phyloP scores from a whole-genome alignment of 345 rosid species.

The Orychophragmus violaceus region DNA sequence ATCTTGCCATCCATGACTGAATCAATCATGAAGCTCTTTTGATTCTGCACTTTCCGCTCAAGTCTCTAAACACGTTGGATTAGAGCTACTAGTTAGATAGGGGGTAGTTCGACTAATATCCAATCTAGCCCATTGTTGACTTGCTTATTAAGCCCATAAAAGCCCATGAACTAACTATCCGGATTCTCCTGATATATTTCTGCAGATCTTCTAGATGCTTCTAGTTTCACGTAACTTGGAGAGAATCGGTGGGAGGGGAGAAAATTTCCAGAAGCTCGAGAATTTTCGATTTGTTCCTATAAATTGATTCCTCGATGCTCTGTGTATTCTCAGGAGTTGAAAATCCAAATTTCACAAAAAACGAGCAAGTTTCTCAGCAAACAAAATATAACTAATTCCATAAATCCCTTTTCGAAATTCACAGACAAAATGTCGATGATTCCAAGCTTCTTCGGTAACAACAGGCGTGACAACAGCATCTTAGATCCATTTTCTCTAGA shows the following conservation, averaged over 20 bases:
- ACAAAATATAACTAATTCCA: not conserved
- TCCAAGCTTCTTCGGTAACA: conserved; percentile 39
- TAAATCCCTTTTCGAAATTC: not conserved
- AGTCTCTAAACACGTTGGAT: not conserved
- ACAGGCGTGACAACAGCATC: conserved; percentile 26
- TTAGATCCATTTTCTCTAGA: conserved; percentile 32
- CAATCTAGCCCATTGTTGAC: not conserved
- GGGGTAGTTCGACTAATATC: not conserved
- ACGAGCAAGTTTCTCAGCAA: not conserved
- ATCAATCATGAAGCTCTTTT: too few relatives aligned
- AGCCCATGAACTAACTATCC: not conserved
- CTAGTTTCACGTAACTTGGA: not conserved
- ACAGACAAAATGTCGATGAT: conserved; percentile 6
- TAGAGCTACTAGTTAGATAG: not conserved
- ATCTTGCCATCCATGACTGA: too few relatives aligned
- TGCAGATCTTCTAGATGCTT: not conserved
- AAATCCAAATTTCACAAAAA: not conserved
- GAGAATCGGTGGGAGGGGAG: not conserved
- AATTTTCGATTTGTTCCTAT: not conserved
- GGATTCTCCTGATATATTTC: not conserved
- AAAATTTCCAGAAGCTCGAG: not conserved
- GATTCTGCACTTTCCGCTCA: not conserved
- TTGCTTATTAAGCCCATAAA: not conserved
- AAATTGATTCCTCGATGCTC: not conserved
- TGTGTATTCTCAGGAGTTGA: not conserved